phyloP scores from a whole-genome alignment of 192 early-diverging fungal species.

The Coemansia sp. region DNA sequence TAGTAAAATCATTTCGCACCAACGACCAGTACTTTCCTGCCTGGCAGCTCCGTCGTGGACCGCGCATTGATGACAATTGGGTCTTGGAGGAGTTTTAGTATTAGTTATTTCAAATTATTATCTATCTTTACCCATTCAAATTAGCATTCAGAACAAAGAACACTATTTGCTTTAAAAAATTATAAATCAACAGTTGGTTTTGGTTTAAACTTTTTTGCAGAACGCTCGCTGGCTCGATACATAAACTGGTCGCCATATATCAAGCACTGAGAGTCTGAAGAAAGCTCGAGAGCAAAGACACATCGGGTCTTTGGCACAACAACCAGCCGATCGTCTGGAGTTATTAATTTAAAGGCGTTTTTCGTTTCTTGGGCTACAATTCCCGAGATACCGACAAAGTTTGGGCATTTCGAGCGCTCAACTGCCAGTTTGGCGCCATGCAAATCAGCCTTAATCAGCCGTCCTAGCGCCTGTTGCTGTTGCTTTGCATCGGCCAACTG shows the following conservation, averaged over 20 bases:
- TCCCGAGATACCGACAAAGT: slow-evolving; percentile 72
- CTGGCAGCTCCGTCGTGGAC: slow-evolving; percentile 32
- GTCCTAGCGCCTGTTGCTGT: slow-evolving; percentile 18
- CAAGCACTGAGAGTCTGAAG: slow-evolving; percentile 50
- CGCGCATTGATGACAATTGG: slow-evolving; percentile 26
- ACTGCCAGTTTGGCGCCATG: slow-evolving; percentile 82
- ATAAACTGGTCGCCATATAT: slow-evolving; percentile 80
- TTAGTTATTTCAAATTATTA: slow-evolving; percentile 4
- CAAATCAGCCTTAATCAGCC: slow-evolving; percentile 73
- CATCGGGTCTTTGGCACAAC: slow-evolving; percentile 72
- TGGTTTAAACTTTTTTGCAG: slow-evolving; percentile 58
- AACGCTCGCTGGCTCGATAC: slow-evolving; percentile 70
- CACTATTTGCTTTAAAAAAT: not conserved
- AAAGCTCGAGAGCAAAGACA: slow-evolving; percentile 55
- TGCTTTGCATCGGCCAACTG: slow-evolving; percentile 54
- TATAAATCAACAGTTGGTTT: slow-evolving; percentile 39
- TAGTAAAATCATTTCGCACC: slow-evolving; percentile 22
- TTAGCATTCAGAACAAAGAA: no score
- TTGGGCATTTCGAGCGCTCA: slow-evolving; percentile 71
- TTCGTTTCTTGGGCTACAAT: slow-evolving; percentile 90
- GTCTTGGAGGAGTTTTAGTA: slow-evolving; percentile 21
- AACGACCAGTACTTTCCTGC: slow-evolving; percentile 39
- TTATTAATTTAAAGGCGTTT: slow-evolving; percentile 79
- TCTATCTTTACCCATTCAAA: not conserved
- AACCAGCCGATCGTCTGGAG: slow-evolving; percentile 60